Evolutionary conservation across 345 rosid species (phyloP), one percentile per base, ranked within the genome.

Genomic region (Eucalyptus polyanthemos): DNA sequence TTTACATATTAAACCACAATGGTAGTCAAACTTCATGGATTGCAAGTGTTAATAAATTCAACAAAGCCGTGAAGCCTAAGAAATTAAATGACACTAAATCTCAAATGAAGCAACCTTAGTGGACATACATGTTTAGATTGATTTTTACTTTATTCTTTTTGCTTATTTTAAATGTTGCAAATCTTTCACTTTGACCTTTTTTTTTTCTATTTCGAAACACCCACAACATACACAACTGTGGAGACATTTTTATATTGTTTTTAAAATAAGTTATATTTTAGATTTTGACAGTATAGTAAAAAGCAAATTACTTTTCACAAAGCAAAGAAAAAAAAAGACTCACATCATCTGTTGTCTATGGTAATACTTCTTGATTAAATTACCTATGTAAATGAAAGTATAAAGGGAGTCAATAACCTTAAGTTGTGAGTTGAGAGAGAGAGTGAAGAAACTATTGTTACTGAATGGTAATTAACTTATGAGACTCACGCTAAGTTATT

Each of bases 401-500:
- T 9, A n/a, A n/a, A n/a, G 6, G 9, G 22, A 51, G 54, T 51
- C 54, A 3, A 51, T 51, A 31, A n/a, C 5, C 16, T n/a, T 3
- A n/a, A 65, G 72, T n/a, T 65, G 21, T 51, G 54, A 51, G 31
- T n/a, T n/a, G n/a, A n/a, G 76, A 65, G 31, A 65, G 54, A 51
- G 22, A 51, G 9, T 51, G 54, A 51, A 51, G 54, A 16, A 51
- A 51, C 22, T 51, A 51, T 16, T 51, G 0, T 8, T n/a, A n/a
- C 5, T 3, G 1, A 62, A 29, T n/a, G 9, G 31, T 65, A 65
- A 65, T 65, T 34, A n/a, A 29, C 54, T 51, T 51, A 51, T 51
- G 0, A 51, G 22, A 16, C 2, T 51, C 21, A 51, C 1, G 1
- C 54, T 51, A 51, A 16, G 54, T 51, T 51, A 51, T 17, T 51